Conservation (phyloP, 2,329 filamentous ascomycete species). For the Pezicula carpinea region DNA sequence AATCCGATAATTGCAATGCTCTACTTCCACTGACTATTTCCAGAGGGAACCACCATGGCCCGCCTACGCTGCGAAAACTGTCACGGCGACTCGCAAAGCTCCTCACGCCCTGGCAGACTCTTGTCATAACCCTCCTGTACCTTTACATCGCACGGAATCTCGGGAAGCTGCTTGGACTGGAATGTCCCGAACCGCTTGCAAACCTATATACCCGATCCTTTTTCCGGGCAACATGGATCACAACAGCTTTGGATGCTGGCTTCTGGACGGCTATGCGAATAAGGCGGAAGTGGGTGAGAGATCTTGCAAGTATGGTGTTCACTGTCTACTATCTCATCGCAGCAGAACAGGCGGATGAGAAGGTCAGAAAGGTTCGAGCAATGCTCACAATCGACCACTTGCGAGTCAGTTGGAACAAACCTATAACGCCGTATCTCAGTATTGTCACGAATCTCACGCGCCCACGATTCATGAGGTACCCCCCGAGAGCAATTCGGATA, state of each 20-base stretch:
- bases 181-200: conserved; percentile 87
- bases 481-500: conserved; percentile 78
- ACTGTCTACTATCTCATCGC: conserved; percentile 87
- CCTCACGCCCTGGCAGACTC: conserved; percentile 84
- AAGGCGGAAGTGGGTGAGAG: conserved; percentile 70
- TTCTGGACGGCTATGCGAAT: conserved; percentile 99
- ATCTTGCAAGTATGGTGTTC: conserved; percentile 79
- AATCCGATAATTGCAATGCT: conserved; percentile 13
- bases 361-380: conserved; percentile 84
- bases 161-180: conserved; percentile 83
- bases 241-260: conserved; percentile 89
- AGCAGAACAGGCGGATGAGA: conserved; percentile 92
- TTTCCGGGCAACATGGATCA: conserved; percentile 94
- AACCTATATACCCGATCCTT: conserved; percentile 91
- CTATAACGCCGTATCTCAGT: conserved; percentile 78
- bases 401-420: conserved; percentile 92
- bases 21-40: conserved; percentile 9
- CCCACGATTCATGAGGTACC: conserved; percentile 75
- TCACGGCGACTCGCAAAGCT: conserved; percentile 66
- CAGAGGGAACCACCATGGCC: conserved; percentile 84
- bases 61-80: conserved; percentile 66
- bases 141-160: conserved; percentile 92
- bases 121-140: conserved; percentile 83
- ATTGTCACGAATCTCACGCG: conserved; percentile 69
- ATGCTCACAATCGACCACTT: conserved; percentile 87